Conservation (phyloP, 176 grass and related monocot genomes). For the Dendrocalamus sinicus region DNA sequence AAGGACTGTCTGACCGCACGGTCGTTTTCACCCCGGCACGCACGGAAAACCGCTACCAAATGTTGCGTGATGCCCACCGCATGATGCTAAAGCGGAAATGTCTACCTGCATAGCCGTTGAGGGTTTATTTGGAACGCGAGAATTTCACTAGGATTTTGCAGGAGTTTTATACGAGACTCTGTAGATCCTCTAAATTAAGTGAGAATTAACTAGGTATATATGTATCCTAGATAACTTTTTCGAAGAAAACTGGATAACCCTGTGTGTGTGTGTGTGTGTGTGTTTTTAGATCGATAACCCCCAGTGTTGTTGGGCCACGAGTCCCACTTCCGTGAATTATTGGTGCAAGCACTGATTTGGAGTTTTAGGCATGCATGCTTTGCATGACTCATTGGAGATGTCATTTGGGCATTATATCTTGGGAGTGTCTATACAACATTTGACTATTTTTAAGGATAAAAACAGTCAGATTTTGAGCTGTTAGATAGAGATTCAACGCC, state of each 20-base stretch:
- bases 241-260: not conserved
- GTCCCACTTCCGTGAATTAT: conserved; percentile 5
- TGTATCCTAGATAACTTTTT: not conserved
- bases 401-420: not conserved
- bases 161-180: not conserved
- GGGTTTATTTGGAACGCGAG: too few species aligned
- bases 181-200: not conserved
- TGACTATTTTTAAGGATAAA: too few species aligned
- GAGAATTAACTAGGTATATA: too few species aligned
- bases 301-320: not conserved
- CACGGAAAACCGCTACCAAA: conserved; percentile 1
- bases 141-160: not conserved
- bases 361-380: not conserved
- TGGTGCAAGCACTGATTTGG: not conserved
- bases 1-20: conserved; percentile 52
- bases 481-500: too few species aligned
- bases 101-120: too few species aligned
- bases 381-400: not conserved
- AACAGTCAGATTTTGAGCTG: too few species aligned
- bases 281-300: too few species aligned
- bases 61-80: conserved; percentile 19
- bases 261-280: too few species aligned
- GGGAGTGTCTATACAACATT: too few species aligned
- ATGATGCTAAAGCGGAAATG: conserved; percentile 4
- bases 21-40: conserved; percentile 37